Evolutionary conservation across 164 flowering plant species (phyloP).

Genomic region (Brasenia schreberi): DNA sequence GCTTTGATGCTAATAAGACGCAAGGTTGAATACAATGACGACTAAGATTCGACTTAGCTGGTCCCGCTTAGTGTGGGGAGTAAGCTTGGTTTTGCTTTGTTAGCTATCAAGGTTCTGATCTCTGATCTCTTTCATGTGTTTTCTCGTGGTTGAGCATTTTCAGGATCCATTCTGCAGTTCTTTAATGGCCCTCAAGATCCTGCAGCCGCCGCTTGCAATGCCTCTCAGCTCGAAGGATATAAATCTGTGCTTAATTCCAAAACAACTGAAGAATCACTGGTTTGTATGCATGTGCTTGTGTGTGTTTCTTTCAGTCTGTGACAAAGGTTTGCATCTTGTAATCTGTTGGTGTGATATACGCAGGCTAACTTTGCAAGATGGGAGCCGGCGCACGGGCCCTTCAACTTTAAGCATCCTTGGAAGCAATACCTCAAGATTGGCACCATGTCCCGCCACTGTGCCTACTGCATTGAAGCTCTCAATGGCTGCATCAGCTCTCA

Average conservation of each 20-base stretch:
- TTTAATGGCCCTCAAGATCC: background rate
- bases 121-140: too few relatives aligned
- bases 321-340: background rate
- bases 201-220: background rate
- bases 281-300: slow-evolving; percentile 5
- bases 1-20: too few relatives aligned
- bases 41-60: too few relatives aligned
- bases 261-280: slow-evolving; percentile 56
- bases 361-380: slow-evolving; percentile 81
- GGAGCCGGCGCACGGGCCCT: slow-evolving; percentile 83
- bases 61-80: too few relatives aligned
- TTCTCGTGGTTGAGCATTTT: background rate
- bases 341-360: background rate
- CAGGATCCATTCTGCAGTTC: background rate
- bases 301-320: background rate
- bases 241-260: slow-evolving; percentile 57
- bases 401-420: slow-evolving; percentile 74
- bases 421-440: slow-evolving; percentile 62
- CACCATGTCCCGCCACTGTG: slow-evolving; percentile 38
- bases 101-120: too few relatives aligned
- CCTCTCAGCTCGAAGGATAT: slow-evolving; percentile 18
- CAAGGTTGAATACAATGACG: too few relatives aligned
- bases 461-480: slow-evolving; percentile 59
- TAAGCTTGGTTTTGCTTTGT: too few relatives aligned
- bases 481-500: slow-evolving; percentile 41